Conservation (phyloP, 768 basidiomycete species). For the Leccinum disarticulatum region DNA sequence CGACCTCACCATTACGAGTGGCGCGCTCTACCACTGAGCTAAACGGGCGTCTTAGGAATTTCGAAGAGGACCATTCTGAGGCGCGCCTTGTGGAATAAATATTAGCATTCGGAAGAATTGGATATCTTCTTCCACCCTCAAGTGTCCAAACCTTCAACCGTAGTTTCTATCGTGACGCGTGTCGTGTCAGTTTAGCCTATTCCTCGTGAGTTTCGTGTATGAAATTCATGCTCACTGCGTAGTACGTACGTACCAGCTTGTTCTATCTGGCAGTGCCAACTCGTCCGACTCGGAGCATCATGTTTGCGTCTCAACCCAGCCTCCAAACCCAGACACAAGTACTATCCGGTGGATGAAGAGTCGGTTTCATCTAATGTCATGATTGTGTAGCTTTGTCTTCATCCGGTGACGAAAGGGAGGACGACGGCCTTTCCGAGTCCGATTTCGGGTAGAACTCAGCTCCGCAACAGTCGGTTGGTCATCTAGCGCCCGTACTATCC, state of each 20-base stretch:
- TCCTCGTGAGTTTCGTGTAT: neutral
- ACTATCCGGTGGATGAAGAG: too few relatives aligned
- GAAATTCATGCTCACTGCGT: neutral
- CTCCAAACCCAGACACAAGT: neutral
- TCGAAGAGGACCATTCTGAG: neutral
- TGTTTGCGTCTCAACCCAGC: neutral
- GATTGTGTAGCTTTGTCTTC: too few relatives aligned
- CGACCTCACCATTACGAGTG: conserved; percentile 41
- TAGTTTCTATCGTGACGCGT: neutral
- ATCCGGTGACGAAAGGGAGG: too few relatives aligned
- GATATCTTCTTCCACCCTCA: too few relatives aligned
- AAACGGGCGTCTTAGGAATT: neutral
- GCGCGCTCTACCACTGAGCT: conserved; percentile 7
- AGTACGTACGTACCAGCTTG: neutral
- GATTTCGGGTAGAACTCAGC: too few relatives aligned
- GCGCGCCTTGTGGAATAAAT: neutral
- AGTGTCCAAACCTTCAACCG: neutral
- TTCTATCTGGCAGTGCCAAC: neutral
- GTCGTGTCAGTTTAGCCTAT: neutral
- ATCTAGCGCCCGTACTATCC: too few relatives aligned
- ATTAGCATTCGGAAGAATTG: too few relatives aligned
- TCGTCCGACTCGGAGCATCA: neutral
- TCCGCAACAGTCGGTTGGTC: neutral
- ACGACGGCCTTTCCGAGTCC: too few relatives aligned
- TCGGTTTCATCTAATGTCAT: neutral